Conservation (phyloP, 306 rosid genomes). For the Pueraria montana region DNA sequence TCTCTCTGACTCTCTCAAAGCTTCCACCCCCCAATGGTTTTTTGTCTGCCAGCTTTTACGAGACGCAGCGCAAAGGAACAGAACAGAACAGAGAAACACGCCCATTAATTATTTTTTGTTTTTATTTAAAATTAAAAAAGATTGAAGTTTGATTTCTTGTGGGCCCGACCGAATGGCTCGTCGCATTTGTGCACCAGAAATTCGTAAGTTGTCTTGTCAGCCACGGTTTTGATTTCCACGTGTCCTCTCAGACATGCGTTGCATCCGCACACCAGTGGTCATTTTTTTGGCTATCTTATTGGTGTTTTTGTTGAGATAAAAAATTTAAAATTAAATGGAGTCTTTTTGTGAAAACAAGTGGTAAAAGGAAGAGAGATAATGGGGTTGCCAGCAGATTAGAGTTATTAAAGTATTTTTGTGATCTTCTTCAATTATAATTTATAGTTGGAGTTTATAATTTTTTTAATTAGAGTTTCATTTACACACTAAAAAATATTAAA, state of each 20-base stretch:
- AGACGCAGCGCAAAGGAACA: constrained; percentile 43
- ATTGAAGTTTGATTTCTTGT: constrained; percentile 15
- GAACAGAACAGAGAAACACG: not conserved
- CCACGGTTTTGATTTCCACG: constrained; percentile 46
- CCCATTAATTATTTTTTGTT: not conserved
- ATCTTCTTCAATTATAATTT: no score
- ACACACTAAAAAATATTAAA: no score
- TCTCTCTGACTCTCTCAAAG: not conserved
- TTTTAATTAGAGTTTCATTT: no score
- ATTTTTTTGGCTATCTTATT: not conserved
- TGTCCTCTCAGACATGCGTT: constrained; percentile 2
- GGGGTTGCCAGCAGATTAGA: no score
- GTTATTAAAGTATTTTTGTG: no score
- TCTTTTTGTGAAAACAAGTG: not conserved
- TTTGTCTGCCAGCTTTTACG: constrained; percentile 36
- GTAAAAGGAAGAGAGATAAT: no score
- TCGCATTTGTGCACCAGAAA: constrained; percentile 39
- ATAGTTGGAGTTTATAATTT: no score
- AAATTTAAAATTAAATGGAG: not conserved
- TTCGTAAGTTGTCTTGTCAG: constrained; percentile 1
- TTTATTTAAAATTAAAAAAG: not conserved
- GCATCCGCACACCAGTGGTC: not conserved
- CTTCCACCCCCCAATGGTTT: not conserved
- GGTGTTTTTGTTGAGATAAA: not conserved
- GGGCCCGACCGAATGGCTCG: constrained; percentile 31